Evolutionary conservation across 2,329 filamentous ascomycete genomes (phyloP).

Genomic region (Penicillium hesseltinei): DNA sequence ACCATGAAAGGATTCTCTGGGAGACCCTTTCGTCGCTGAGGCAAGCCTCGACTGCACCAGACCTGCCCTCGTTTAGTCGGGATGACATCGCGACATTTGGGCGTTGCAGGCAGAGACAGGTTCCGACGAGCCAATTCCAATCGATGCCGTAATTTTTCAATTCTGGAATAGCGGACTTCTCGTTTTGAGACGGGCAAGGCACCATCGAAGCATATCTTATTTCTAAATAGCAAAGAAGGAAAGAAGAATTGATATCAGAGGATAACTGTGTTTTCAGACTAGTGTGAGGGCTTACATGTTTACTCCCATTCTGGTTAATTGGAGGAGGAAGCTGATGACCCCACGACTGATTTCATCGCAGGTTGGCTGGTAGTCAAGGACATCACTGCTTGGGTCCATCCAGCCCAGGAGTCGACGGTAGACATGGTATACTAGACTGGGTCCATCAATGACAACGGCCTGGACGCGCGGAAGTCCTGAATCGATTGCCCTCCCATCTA

Average conservation of each 20-base stretch:
- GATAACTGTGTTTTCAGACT: not conserved
- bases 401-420: slow-evolving; percentile 56
- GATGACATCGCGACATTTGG: slow-evolving; percentile 13
- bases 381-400: slow-evolving; percentile 41
- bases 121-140: slow-evolving; percentile 51
- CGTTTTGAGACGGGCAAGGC: slow-evolving; percentile 69
- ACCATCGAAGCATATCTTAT: slow-evolving; percentile 82
- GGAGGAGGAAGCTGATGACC: slow-evolving; percentile 62
- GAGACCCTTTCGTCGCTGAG: slow-evolving; percentile 35
- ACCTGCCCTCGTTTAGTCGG: slow-evolving; percentile 23
- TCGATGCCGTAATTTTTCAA: slow-evolving; percentile 57
- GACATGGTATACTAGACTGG: slow-evolving; percentile 72
- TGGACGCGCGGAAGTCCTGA: slow-evolving; percentile 17
- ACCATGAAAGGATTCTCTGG: slow-evolving; percentile 70
- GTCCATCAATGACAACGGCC: slow-evolving; percentile 68
- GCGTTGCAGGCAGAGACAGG: not conserved
- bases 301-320: slow-evolving; percentile 56
- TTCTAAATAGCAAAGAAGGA: slow-evolving; percentile 43
- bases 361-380: slow-evolving; percentile 55
- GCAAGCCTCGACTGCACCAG: slow-evolving; percentile 26
- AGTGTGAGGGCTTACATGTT: slow-evolving; percentile 55
- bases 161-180: slow-evolving; percentile 59
- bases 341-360: slow-evolving; percentile 63
- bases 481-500: slow-evolving; percentile 13
- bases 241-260: not conserved